phyloP scores from a whole-genome alignment of 1,284 basidiomycete species.

The Leccinum ponderosum region DNA sequence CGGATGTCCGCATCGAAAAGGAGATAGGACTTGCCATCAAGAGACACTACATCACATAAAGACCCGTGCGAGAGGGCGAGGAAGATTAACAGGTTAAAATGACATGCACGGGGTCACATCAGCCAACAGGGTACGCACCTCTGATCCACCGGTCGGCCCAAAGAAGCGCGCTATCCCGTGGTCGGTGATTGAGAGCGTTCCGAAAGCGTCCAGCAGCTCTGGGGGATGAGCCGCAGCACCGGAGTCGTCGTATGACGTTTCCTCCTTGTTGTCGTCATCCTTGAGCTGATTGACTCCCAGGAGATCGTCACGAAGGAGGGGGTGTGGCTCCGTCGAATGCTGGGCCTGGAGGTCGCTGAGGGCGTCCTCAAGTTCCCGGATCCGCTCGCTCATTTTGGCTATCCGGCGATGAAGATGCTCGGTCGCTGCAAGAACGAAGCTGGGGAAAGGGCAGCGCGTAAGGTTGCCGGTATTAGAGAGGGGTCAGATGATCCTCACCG shows the following conservation, averaged over 20 bases:
- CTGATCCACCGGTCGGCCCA: conserved; percentile 62
- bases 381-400: conserved; percentile 57
- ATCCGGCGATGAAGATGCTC: conserved; percentile 71
- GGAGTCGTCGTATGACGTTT: conserved; percentile 19
- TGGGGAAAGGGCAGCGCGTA: conserved; percentile 21
- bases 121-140: conserved; percentile 41
- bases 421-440: conserved; percentile 71
- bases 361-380: conserved; percentile 68
- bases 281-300: conserved; percentile 39
- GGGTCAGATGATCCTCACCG: conserved; percentile 37
- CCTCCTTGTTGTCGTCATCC: conserved; percentile 29
- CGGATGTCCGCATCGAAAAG: neutral
- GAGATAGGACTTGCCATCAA: conserved; percentile 28
- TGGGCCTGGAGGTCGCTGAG: conserved; percentile 51
- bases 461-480: neutral
- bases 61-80: neutral
- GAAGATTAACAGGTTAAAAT: neutral
- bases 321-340: conserved; percentile 57
- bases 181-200: conserved; percentile 62
- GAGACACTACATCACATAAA: conserved; percentile 31
- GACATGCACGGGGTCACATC: neutral
- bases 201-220: conserved; percentile 55
- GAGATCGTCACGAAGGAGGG: conserved; percentile 61
- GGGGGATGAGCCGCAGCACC: conserved; percentile 27
- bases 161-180: conserved; percentile 63